Evolutionary conservation across 139 green algal genomes (phyloP).

Genomic region (Desmodesmus armatus): DNA sequence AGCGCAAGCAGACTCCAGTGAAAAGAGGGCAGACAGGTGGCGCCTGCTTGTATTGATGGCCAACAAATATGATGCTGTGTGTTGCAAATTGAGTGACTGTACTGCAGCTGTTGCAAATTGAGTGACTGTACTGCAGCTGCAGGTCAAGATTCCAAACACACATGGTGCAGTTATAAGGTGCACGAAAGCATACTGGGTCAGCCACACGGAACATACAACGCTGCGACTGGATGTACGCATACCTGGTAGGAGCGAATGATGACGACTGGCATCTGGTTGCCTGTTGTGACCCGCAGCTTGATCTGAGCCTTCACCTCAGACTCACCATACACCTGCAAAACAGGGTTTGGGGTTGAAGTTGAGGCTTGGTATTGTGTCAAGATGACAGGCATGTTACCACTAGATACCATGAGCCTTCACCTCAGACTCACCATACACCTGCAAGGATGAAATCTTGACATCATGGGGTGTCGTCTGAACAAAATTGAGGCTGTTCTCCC

Average conservation of each 20-base stretch:
- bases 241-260: conserved; percentile 90
- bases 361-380: too few relatives aligned
- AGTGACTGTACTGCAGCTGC: background rate
- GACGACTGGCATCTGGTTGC: conserved; percentile 76
- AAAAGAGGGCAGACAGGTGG: background rate
- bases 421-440: conserved; percentile 92
- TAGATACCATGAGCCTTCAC: conserved; percentile 97
- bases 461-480: too few relatives aligned
- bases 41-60: too few relatives aligned
- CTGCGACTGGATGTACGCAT: background rate
- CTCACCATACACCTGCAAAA: conserved; percentile 90
- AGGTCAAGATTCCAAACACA: too few relatives aligned
- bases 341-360: too few relatives aligned
- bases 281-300: conserved; percentile 90
- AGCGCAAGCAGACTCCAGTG: background rate
- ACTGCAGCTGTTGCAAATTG: too few relatives aligned
- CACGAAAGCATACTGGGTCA: too few relatives aligned
- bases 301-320: conserved; percentile 97
- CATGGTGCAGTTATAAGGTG: background rate
- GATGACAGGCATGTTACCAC: too few relatives aligned
- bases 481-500: too few relatives aligned
- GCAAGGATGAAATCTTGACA: too few relatives aligned
- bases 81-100: background rate
- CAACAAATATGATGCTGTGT: too few relatives aligned
- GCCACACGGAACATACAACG: background rate